A percentile compares a stretch with the other conserved stretches of the same genome.
Evolutionary conservation across 2,329 filamentous ascomycete species (phyloP).

Genomic region (Ophidiomyces ophidiicola): DNA sequence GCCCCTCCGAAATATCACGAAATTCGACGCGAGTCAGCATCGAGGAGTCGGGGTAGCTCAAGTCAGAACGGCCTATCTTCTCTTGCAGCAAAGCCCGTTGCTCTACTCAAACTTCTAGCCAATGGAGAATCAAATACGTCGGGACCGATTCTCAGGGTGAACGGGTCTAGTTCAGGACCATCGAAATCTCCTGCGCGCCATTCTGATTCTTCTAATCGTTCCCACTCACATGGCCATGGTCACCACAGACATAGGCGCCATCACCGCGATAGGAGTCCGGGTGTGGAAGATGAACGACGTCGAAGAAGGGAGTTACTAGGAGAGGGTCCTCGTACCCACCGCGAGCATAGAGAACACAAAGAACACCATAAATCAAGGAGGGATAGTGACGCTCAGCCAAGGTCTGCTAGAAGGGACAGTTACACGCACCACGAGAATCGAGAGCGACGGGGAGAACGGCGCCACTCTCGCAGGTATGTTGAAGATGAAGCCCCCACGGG

Average conservation of each 20-base stretch:
- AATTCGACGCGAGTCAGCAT: conserved; percentile 17
- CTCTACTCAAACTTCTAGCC: conserved; percentile 24
- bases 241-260: conserved; percentile 15
- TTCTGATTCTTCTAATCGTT: conserved; percentile 22
- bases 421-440: conserved; percentile 8
- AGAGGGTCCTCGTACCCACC: conserved; percentile 2
- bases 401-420: conserved; percentile 11
- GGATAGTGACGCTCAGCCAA: conserved; percentile 4
- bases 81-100: conserved; percentile 16
- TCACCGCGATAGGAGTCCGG: conserved; percentile 1
- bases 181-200: conserved; percentile 21
- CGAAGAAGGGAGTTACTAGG: conserved; percentile 5
- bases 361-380: conserved; percentile 7
- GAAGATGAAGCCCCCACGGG: conserved; percentile 8
- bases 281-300: conserved; percentile 5
- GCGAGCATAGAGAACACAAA: neutral
- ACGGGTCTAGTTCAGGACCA: conserved; percentile 20
- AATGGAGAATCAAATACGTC: conserved; percentile 32
- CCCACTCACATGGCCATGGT: conserved; percentile 21
- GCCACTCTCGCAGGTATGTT: conserved; percentile 4
- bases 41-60: conserved; percentile 18
- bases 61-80: conserved; percentile 19
- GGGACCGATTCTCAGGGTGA: conserved; percentile 29
- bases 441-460: conserved; percentile 6
- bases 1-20: conserved; percentile 12